Percentiles rank a stretch among this genome's conserved stretches.
Evolutionary conservation across 2,329 filamentous ascomycete genomes (phyloP).

Genomic region (Paramyrothecium roridum): DNA sequence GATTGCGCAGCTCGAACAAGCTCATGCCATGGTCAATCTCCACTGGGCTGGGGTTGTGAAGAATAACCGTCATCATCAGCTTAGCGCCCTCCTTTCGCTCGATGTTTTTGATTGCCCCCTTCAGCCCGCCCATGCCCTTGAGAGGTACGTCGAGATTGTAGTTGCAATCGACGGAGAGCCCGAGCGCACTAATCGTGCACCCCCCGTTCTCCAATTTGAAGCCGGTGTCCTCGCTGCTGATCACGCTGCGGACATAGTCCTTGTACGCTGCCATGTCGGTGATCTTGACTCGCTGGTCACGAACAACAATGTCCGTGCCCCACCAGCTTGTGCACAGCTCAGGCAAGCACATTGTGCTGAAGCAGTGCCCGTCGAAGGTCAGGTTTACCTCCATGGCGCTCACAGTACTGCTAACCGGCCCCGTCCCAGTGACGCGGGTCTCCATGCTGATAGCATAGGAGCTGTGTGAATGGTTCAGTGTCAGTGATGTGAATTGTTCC

Average conservation of each 20-base stretch:
- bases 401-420: constrained; percentile 24
- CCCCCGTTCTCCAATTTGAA: constrained; percentile 23
- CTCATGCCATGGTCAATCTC: constrained; percentile 26
- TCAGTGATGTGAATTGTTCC: background rate
- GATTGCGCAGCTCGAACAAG: constrained; percentile 26
- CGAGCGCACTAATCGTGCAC: constrained; percentile 21
- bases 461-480: constrained; percentile 11
- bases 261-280: constrained; percentile 21
- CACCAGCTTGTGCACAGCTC: constrained; percentile 21
- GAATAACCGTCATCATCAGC: constrained; percentile 15
- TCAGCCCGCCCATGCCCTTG: constrained; percentile 20
- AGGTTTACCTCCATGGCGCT: constrained; percentile 23
- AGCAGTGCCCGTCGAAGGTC: constrained; percentile 21
- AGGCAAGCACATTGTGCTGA: constrained; percentile 26
- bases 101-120: constrained; percentile 15
- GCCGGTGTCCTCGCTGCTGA: constrained; percentile 19
- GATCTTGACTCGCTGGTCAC: constrained; percentile 23
- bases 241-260: constrained; percentile 26
- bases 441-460: constrained; percentile 25
- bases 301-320: constrained; percentile 20
- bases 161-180: constrained; percentile 15
- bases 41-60: constrained; percentile 25
- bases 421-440: constrained; percentile 24
- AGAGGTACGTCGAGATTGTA: constrained; percentile 24
- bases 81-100: constrained; percentile 9